Conservation (phyloP, 441 rosid species). For the Gossypium davidsonii region DNA sequence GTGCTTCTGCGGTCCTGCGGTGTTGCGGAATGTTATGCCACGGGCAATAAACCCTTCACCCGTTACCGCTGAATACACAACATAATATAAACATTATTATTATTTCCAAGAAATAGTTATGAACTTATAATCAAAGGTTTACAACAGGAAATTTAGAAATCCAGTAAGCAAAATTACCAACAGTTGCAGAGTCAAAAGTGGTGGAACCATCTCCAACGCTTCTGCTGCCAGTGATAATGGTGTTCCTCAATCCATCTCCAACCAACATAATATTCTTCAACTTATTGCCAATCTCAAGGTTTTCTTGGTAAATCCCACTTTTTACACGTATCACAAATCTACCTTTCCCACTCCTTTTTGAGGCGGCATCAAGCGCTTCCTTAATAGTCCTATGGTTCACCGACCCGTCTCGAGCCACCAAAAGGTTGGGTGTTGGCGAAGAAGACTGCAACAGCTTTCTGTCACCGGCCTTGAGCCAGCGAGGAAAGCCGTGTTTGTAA, state of each 20-base stretch:
- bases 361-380: conserved; percentile 58
- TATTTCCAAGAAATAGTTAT: not conserved
- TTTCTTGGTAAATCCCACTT: conserved; percentile 64
- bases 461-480: conserved; percentile 55
- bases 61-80: not conserved
- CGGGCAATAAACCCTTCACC: conserved; percentile 52
- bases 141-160: not conserved
- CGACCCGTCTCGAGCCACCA: conserved; percentile 73
- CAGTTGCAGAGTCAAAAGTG: conserved; percentile 80
- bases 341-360: conserved; percentile 39
- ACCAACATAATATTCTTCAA: conserved; percentile 61
- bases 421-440: conserved; percentile 33
- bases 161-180: conserved; percentile 30
- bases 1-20: conserved; percentile 63
- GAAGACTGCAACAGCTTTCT: conserved; percentile 52
- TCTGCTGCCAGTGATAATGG: conserved; percentile 63
- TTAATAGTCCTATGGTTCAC: conserved; percentile 55
- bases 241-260: conserved; percentile 62
- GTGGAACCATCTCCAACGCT: conserved; percentile 69
- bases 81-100: not conserved
- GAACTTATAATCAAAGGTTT: not conserved
- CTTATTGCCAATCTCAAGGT: conserved; percentile 47
- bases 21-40: conserved; percentile 66
- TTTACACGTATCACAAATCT: conserved; percentile 72
- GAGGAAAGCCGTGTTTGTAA: conserved; percentile 50